phyloP scores from a whole-genome alignment of 2,329 filamentous ascomycete species.

The Colletotrichum camelliae region DNA sequence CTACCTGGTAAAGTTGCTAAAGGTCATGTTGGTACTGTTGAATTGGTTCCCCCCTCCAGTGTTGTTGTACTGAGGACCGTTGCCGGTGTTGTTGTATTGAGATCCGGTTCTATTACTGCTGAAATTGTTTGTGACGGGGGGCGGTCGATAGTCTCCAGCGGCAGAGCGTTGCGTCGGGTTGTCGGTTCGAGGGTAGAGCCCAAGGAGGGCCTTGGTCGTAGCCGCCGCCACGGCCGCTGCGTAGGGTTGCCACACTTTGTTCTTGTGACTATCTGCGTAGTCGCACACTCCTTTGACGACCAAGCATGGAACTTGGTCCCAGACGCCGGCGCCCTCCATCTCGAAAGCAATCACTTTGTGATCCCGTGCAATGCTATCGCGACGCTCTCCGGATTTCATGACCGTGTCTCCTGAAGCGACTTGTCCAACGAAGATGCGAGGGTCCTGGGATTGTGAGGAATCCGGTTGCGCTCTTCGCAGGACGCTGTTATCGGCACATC shows the following conservation, averaged over 20 bases:
- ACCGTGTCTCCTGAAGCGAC: slow-evolving; percentile 44
- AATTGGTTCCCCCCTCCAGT: background rate
- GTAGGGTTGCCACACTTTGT: slow-evolving; percentile 40
- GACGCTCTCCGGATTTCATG: slow-evolving; percentile 40
- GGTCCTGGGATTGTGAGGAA: fast-evolving
- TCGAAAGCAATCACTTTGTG: slow-evolving; percentile 36
- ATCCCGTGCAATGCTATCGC: slow-evolving; percentile 37
- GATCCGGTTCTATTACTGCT: background rate
- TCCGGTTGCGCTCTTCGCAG: background rate
- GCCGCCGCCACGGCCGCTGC: slow-evolving; percentile 40
- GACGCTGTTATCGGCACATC: slow-evolving; percentile 27
- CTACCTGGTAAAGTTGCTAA: background rate
- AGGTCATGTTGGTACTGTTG: background rate
- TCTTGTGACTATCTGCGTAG: slow-evolving; percentile 46
- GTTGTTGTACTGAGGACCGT: background rate
- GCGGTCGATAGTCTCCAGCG: background rate
- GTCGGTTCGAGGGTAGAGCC: background rate
- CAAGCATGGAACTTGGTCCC: slow-evolving; percentile 38
- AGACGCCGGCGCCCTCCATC: slow-evolving; percentile 38
- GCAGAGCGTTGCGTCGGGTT: background rate
- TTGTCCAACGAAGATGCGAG: slow-evolving; percentile 5
- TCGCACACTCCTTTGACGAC: slow-evolving; percentile 44
- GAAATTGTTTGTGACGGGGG: background rate
- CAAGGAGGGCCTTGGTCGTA: slow-evolving; percentile 31
- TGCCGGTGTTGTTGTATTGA: background rate